Base-by-base conservation (phyloP, 23 red algal species). In the Gracilaria gracilis region DNA sequence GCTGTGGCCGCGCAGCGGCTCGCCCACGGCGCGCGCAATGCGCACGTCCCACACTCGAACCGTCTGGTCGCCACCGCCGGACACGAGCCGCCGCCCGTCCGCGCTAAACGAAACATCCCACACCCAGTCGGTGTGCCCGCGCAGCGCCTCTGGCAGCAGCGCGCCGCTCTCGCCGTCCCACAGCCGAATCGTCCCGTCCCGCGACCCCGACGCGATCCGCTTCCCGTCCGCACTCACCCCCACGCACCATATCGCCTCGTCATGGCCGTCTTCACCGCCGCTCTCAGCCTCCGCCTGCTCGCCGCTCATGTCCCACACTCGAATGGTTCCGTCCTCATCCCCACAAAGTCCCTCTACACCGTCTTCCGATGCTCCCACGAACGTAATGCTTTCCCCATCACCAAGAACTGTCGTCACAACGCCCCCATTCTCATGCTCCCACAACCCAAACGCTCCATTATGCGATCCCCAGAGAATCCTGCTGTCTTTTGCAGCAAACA, bases 41-140 rank as follows among this genome's bases (percentile, higher is more conserved):
- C 42, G 42, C 42, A 46, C 42, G 42, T 46, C 42, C 42, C 42
- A 46, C 42, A 46, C 42, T 46, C 11, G 42, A 46, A 46, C 42
- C 42, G 11, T 11, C 42, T 46, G 5, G 4, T 46, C 11, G 42
- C 42, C n/a, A n/a, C n/a, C 11, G 42, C 42, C 4, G 4, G 42
- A 46, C 42, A 46, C 42, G 11, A 46, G 42, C n/a, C 79, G 28
- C 54, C 79, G 9, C 51, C 79, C 79, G 53, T 82, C 79, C 28
- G 20, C 79, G 79, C 79, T 61, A 9, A 57, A 33, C 48, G 47
- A 34, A 8, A 82, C 79, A 51, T 16, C 6, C 15, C 19, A 9
- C 28, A 82, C 51, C 0, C 5, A 1, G 12, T 13, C 46, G 19
- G 16, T 17, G 54, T 82, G 54, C 46, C 49, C 27, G 27, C 42